Evolutionary conservation across 2,329 filamentous ascomycete species (phyloP).

Genomic region (Curvularia verruculosa): DNA sequence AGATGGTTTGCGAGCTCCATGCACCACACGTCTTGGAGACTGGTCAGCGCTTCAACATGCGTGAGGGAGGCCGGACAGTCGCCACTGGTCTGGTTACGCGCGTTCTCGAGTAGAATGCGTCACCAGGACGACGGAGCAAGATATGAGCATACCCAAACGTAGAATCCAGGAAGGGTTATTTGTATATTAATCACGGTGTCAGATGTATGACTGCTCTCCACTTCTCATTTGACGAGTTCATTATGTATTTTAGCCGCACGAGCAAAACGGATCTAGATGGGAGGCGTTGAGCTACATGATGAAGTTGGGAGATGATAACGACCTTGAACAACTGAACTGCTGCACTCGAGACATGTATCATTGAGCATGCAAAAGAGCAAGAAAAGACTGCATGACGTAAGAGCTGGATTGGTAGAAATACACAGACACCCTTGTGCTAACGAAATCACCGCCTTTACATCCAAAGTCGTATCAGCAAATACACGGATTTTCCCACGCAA

Average conservation of each 20-base stretch:
- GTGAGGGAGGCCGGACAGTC: slow-evolving; percentile 80
- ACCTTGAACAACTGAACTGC: slow-evolving; percentile 7
- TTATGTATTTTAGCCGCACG: slow-evolving; percentile 36
- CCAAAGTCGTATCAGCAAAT: neutral
- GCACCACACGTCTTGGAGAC: slow-evolving; percentile 85
- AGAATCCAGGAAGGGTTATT: slow-evolving; percentile 19
- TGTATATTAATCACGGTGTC: slow-evolving; percentile 32
- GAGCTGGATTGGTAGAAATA: neutral
- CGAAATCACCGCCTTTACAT: neutral
- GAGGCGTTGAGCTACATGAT: slow-evolving; percentile 27
- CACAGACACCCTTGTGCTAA: neutral
- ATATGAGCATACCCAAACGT: slow-evolving; percentile 15
- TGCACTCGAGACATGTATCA: neutral
- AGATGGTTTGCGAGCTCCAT: slow-evolving; percentile 90
- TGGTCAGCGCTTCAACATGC: slow-evolving; percentile 96
- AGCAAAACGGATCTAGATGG: slow-evolving; percentile 29
- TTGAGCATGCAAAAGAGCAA: neutral
- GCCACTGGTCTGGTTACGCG: slow-evolving; percentile 50
- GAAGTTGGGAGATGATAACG: slow-evolving; percentile 29
- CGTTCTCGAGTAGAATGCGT: slow-evolving; percentile 40
- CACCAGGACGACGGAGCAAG: neutral
- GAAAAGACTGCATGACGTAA: neutral
- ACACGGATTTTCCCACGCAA: neutral
- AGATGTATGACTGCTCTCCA: slow-evolving; percentile 32
- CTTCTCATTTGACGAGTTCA: slow-evolving; percentile 30